Evolutionary conservation across 192 early-diverging fungal species (phyloP).

Genomic region (Coemansia sp.): DNA sequence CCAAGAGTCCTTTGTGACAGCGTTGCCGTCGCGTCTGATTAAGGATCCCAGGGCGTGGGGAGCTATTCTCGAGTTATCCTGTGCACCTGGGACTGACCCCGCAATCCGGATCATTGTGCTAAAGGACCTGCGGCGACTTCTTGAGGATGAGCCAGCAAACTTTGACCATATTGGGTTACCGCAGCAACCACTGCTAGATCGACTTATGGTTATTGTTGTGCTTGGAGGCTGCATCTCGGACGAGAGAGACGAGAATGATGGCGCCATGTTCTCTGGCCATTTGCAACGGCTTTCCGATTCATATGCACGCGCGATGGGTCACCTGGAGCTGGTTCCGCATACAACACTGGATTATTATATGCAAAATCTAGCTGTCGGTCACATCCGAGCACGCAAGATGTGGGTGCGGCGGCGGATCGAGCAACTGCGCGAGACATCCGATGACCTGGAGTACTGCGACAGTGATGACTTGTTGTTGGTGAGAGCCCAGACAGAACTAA

Average conservation of each 20-base stretch:
- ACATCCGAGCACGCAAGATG: constrained; percentile 25
- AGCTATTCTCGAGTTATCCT: constrained; percentile 29
- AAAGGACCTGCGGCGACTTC: constrained; percentile 15
- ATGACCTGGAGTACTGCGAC: not conserved
- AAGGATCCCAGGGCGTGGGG: constrained; percentile 18
- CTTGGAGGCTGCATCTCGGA: constrained; percentile 25
- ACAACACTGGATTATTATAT: constrained; percentile 32
- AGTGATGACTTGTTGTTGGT: constrained; percentile 4
- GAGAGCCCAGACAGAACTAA: constrained; percentile 22
- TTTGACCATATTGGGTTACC: constrained; percentile 7
- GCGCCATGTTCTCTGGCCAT: not conserved
- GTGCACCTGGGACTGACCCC: constrained; percentile 22
- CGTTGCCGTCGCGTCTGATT: constrained; percentile 31
- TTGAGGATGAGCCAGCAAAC: constrained; percentile 43
- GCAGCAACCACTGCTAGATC: constrained; percentile 13
- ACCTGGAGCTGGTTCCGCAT: constrained; percentile 40
- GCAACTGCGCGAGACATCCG: constrained; percentile 1
- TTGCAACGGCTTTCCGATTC: constrained; percentile 8
- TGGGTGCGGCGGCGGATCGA: constrained; percentile 20
- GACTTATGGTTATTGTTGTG: constrained; percentile 16
- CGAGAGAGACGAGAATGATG: constrained; percentile 1
- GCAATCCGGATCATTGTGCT: constrained; percentile 19
- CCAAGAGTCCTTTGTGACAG: constrained; percentile 23
- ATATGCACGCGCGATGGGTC: constrained; percentile 15
- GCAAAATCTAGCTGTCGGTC: constrained; percentile 32